Base-by-base conservation (phyloP, 352 stramenopile species). In the Phytopythium sindhum region DNA sequence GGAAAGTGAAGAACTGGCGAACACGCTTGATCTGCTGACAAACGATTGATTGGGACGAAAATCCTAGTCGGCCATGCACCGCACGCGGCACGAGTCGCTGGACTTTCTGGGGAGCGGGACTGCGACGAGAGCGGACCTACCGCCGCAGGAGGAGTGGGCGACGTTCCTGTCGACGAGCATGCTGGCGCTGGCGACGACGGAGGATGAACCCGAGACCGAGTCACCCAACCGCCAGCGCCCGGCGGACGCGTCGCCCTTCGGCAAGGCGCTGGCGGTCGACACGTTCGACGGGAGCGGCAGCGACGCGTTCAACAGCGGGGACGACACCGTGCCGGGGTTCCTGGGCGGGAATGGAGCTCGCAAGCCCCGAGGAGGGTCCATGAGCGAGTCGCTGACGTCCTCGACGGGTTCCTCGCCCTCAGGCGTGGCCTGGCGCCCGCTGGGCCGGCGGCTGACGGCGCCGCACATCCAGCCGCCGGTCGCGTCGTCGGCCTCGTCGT, bases 81-180 rank as follows among this genome's bases (percentile, higher is more conserved):
- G 78, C 50, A 78, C 77, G 47, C 77, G 78, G n/a, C 79, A 88
- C 73, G 77, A 76, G 64, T 86, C 77, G 66, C 75, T 88, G 42
- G 79, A 88, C 52, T 81, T 79, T 59, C 52, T 81, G 9, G 61
- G 75, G 57, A 61, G 45, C 41, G 21, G 42, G 26, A 28, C n/a
- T 4, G 60, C 54, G n/a, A 37, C 14, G 42, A 24, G n/a, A 24
- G 57, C n/a, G 53, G 37, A 11, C 31, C 48, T 41, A n/a, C 66
- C 65, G 57, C 69, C 65, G 19, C 73, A 79, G 10, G 80, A 87
- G 26, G 77, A 89, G 56, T 89, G 80, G 80, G 74, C 78, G 17
- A 69, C 82, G 54, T 87, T 88, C 60, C 65, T 89, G 50, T 86
- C 80, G 17, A 78, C 76, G n/a, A 86, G 80, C 67, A 81, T 89